Base-by-base conservation (phyloP, 1,139 yeast species). In the Saccharomyces hybrid region DNA sequence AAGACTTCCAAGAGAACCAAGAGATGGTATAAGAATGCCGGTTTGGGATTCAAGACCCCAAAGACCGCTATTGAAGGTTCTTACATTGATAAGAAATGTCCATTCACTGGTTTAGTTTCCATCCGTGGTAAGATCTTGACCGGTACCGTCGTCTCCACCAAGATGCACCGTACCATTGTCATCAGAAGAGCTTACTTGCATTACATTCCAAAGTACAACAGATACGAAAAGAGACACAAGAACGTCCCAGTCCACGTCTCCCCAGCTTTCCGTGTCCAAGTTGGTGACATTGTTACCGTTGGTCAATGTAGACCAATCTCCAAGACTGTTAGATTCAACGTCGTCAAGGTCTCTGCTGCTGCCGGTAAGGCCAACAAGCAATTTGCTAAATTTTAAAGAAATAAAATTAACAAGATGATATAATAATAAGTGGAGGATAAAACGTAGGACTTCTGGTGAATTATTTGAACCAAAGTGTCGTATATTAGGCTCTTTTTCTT, bases 161-260 rank as follows among this genome's bases (percentile, higher is more conserved):
- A 95, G 85, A 95, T 93, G 99, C 99, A 93, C 95, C 95, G 99
- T 85, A 95, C 99, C 75, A 87, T 95, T 81, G 87, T 95, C 78
- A 87, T 95, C 83, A 91, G 99, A 87, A 93, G 99, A 84, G 99
- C 93, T 76, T 95, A 95, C 95, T 89, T 95, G 79, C 99, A 95
- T 84, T 95, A 89, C 82, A 87, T 93, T 78, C 96, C 98, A 79
- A 93, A 95, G 88, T 93, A 93, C 85, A 93, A 91, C 96, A 91
- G 99, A 88, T 93, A 90, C 87, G 99, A 93, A 84, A 93, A 93
- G 89, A 91, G 99, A 84, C 99, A 93, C 89, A 95, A 93, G 95
- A 95, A 93, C 85, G 84, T 95, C 67, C 95, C 99, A 77, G 99
- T 97, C 73, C 99, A 93, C 84, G 89, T 95, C 73, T 91, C 98